Percentiles rank a stretch among this genome's conserved stretches.
Evolutionary conservation across 345 rosid genomes (phyloP).

Genomic region (sweet orange (Citrus sinensis)): DVS_A1.0 CM039168.1:1041501-1042000

Average conservation of each 20-base stretch:
- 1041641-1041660: rapidly evolving
- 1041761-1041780: rapidly evolving
- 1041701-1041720: rapidly evolving
- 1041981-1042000: not conserved
- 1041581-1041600: no score
- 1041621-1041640: no score
- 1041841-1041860: no score
- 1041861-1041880: no score
- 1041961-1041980: no score
- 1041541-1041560: no score
- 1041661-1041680: rapidly evolving
- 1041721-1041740: rapidly evolving
- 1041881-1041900: no score
- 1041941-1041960: not conserved
- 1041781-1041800: no score
- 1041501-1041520: not conserved
- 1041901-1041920: no score
- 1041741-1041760: rapidly evolving
- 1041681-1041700: rapidly evolving
- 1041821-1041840: no score
- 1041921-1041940: not conserved
- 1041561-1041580: no score
- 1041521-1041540: not conserved
- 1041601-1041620: no score
- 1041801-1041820: rapidly evolving